Base-by-base conservation (phyloP, 129 eudicot genomes). In the Glebionis coronaria region DNA sequence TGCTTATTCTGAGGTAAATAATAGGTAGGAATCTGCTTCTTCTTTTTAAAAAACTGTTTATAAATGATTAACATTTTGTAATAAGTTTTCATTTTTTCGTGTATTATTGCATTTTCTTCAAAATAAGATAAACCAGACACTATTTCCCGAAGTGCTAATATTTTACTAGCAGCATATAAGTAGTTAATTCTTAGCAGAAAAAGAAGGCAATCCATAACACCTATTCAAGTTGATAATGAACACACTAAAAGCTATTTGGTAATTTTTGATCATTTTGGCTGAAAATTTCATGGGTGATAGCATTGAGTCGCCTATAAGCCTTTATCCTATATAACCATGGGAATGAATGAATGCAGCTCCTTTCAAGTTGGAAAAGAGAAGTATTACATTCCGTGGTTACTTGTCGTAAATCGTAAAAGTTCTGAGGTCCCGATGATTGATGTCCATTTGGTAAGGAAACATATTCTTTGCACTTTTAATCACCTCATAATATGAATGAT, bases 311-410 rank as follows among this genome's bases (percentile, higher is more conserved):
- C 52, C 7, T 28, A 10, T 45, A 47, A 55, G 49, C 11, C 25
- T 50, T 8, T 65, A 11, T 58, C 4, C 38, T 38, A 14, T 27
- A 12, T 56, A 70, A 63, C 28, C 18, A 25, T 47, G 10, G 62
- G 31, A 71, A 44, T 51, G 19, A 44, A 60, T 67, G 61, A 58
- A 42, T 84, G 87, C 83, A 94, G 97, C 81, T 90, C 99, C 47
- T 89, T 94, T 72, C 99, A 94, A 85, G 95, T 94, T 73, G 99
- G 99, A 73, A 83, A 76, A 80, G 99, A 94, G 69, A 94, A 94
- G 73, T 90, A 84, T 81, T 81, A 78, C 51, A 67, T 94, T 66
- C 99, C 97, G 20, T 94, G 99, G 99, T 85, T 89, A 58, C 86
- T 82, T 71, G 82, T 94, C 65, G 78, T 94, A 72, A 90, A 90